Evolutionary conservation across 768 basidiomycete genomes (phyloP).

Genomic region (Boletus bicolor): DNA sequence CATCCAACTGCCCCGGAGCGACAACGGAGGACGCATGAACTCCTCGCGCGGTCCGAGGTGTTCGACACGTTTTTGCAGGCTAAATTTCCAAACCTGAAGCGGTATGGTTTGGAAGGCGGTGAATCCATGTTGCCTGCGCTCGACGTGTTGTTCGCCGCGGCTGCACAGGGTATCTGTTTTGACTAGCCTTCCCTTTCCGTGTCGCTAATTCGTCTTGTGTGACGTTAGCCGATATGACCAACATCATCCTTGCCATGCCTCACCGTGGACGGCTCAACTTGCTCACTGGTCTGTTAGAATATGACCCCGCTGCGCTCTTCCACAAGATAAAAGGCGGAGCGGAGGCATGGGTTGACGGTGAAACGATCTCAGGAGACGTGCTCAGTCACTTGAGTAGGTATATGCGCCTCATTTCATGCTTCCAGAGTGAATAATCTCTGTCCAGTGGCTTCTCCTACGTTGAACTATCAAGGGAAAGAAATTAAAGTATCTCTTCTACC

Average conservation of each 20-base stretch:
- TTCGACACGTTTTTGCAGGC: slow-evolving; percentile 82
- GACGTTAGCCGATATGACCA: slow-evolving; percentile 55
- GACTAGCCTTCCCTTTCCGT: not conserved
- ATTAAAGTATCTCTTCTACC: slow-evolving; percentile 77
- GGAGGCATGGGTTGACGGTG: slow-evolving; percentile 58
- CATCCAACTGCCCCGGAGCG: slow-evolving; percentile 30
- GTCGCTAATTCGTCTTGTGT: not conserved
- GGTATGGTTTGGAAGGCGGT: slow-evolving; percentile 88
- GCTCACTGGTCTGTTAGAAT: slow-evolving; percentile 72
- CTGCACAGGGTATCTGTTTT: slow-evolving; percentile 49
- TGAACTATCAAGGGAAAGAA: slow-evolving; percentile 47
- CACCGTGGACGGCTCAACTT: slow-evolving; percentile 87
- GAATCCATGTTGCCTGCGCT: slow-evolving; percentile 93
- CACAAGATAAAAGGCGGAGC: slow-evolving; percentile 82
- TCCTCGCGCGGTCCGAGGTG: slow-evolving; percentile 74
- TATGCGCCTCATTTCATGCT: slow-evolving; percentile 1
- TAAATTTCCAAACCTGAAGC: slow-evolving; percentile 86
- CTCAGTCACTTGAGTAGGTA: slow-evolving; percentile 74
- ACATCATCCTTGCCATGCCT: slow-evolving; percentile 81
- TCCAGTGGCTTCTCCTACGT: slow-evolving; percentile 60
- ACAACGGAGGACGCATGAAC: slow-evolving; percentile 59
- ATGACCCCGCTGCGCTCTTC: slow-evolving; percentile 67
- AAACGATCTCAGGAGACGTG: slow-evolving; percentile 78
- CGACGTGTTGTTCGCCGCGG: slow-evolving; percentile 67
- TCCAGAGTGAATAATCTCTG: not conserved